Base-by-base conservation (phyloP, 2,329 filamentous ascomycete species). In the Annulohypoxylon truncatum region DNA sequence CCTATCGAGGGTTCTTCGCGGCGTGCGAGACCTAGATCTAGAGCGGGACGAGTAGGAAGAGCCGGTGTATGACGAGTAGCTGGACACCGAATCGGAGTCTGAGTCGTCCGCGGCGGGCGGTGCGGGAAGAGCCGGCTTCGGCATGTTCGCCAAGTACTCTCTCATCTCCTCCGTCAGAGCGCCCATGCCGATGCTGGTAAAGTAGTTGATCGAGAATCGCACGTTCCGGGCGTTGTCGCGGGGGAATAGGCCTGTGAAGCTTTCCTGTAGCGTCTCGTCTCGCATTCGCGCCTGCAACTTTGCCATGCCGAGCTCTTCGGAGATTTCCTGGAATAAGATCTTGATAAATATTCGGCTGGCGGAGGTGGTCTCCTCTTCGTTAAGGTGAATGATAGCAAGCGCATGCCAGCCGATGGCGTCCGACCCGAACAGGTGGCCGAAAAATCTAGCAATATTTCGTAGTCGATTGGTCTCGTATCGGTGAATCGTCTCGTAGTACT, bases 281-380 rank as follows among this genome's bases (percentile, higher is more conserved):
- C 85, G 88, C 80, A 97, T 85, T 15, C 92, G 88, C 47, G 89
- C 87, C 72, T 91, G 89, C 55, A 99, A 81, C 74, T 91, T 92
- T 48, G 89, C 84, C 84, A 97, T 89, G 62, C 96, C 95, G 64
- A 97, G 86, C 66, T 93, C 92, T 79, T 97, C 93, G 3, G 90
- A 87, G 22, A 98, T 87, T 75, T 97, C 94, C 78, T 98, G 94
- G 77, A 99, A 96, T 10, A 99, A 82, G 61, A 98, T 98, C 83
- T 97, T 98, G 84, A 99, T 92, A 77, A 98, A 99, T 78, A 99
- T 98, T 83, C 96, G 93, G 72, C 93, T 97, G 68, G 93, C 96
- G 1, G 94, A 95, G 0, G 95, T 99, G 0, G 96, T 99, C 75
- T 99, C 96, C 63, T 98, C 95, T 78, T 99, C 94, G 76, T 96